Base-by-base conservation (phyloP, 768 basidiomycete genomes). In the Hygrocybe coccinea region DNA sequence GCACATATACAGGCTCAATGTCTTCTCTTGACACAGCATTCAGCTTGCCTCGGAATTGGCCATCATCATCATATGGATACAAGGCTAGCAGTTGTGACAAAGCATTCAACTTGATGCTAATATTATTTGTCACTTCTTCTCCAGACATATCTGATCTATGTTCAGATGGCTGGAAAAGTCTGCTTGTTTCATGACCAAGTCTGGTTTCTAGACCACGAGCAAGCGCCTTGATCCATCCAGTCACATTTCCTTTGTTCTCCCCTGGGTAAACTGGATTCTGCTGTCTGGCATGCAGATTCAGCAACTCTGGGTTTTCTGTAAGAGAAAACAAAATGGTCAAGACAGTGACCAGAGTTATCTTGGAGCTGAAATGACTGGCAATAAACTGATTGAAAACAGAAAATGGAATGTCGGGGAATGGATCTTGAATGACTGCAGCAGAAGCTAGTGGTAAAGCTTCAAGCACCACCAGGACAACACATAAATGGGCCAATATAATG, bases 351-450 rank as follows among this genome's bases (percentile, higher is more conserved):
- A 54, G 52, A 17, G 12, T 54, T 34, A 54, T 44, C 12, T 44
- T 17, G n/a, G 24, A 17, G 17, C 52, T 34, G 44, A 54, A 54
- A 21, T 29, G 19, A 38, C 24, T 12, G 12, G 6, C 14, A 34
- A 54, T 45, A 3, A 24, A 21, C 33, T 54, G 24, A 21, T 25
- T 24, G 44, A 54, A 54, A 21, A 33, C 41, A 5, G 41, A 11
- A 29, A 54, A 54, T 25, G 25, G 21, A 33, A 54, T 54, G 25
- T 44, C 41, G 12, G 52, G 52, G 44, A 54, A 54, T 15, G 52
- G 38, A 29, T 29, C 29, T 29, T 29, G 29, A 29, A 29, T 29
- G 8, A 8, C 29, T 29, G 29, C 29, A 29, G 29, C 29, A 29
- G 29, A 29, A 29, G 29, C 29, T 29, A 29, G 29, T 29, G 29